A percentile compares a stretch with the other conserved stretches of the same genome.
These are phyloP conservation scores for Pichia nakasei DNA, from an alignment of 805 yeast genomes.

Conservation along the genomic window DNA sequence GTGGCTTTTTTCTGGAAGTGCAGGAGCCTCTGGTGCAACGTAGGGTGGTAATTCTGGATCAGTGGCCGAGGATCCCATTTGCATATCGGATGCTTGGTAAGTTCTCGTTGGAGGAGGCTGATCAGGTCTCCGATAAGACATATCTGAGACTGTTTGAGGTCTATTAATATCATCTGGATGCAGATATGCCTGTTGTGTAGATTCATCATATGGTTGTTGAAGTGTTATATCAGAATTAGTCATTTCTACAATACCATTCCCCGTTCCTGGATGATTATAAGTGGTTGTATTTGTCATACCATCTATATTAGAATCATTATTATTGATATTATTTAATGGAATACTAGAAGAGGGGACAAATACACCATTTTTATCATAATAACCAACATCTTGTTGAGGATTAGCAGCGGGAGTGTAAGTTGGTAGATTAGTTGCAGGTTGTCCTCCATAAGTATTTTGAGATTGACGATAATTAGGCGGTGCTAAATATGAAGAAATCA, in stretches of 20 bases:
- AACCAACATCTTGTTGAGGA: constrained; percentile 65
- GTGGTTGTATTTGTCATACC: not conserved
- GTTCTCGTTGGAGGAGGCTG: constrained; percentile 1
- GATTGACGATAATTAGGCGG: constrained; percentile 73
- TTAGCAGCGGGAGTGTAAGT: constrained; percentile 58
- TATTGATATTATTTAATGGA: not conserved
- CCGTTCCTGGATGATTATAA: too few relatives aligned
- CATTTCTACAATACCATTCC: too few relatives aligned
- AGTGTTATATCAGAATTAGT: not conserved
- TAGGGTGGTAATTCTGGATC: not conserved
- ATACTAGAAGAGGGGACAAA: constrained; percentile 25
- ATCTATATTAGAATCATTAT: not conserved
- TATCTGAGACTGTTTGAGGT: not conserved
- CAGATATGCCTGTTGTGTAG: constrained; percentile 1
- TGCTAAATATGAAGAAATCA: constrained; percentile 43
- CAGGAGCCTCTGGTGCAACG: not conserved
- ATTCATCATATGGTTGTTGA: constrained; percentile 10
- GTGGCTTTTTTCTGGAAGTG: not conserved
- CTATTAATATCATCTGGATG: not conserved
- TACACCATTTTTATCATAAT: constrained; percentile 56
- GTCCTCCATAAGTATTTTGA: constrained; percentile 39
- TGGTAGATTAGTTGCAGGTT: constrained; percentile 37
- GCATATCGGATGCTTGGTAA: not conserved
- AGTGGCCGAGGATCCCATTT: not conserved
- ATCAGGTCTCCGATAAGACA: constrained; percentile 1